A percentile compares a stretch with the other conserved stretches of the same genome.
Evolutionary conservation across 352 stramenopile genomes (phyloP).

Genomic region (Pythium aristosporum): DNA sequence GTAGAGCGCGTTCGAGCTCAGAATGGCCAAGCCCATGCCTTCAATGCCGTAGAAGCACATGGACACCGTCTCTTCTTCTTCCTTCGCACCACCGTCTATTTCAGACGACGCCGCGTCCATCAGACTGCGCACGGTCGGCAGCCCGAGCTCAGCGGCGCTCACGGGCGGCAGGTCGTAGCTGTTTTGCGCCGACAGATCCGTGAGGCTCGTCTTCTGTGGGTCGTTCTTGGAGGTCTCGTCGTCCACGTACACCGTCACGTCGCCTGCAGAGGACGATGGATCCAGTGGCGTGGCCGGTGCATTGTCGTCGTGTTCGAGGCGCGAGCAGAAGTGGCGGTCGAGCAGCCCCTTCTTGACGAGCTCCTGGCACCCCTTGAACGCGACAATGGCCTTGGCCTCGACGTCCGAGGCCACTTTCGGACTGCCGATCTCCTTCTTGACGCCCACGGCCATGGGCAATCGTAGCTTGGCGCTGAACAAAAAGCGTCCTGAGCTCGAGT

Average conservation of each 20-base stretch:
- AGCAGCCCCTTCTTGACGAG: constrained; percentile 67
- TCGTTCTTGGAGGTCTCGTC: constrained; percentile 10
- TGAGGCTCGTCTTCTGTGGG: constrained; percentile 21
- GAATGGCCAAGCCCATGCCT: constrained; percentile 66
- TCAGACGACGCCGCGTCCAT: constrained; percentile 10
- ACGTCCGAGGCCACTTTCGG: constrained; percentile 56
- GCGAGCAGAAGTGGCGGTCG: constrained; percentile 72
- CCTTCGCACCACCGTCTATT: neutral
- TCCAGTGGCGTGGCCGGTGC: constrained; percentile 25
- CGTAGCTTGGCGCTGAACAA: constrained; percentile 63
- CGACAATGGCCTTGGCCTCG: constrained; percentile 79
- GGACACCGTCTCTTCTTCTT: constrained; percentile 34
- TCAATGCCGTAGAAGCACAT: constrained; percentile 83
- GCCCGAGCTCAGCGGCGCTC: constrained; percentile 67
- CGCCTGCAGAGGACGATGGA: neutral
- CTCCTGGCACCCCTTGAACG: constrained; percentile 78
- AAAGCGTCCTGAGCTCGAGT: constrained; percentile 34
- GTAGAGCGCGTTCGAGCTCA: constrained; percentile 76
- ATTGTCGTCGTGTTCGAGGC: constrained; percentile 51
- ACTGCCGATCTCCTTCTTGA: constrained; percentile 65
- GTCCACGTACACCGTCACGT: constrained; percentile 20
- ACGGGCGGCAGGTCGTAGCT: constrained; percentile 83
- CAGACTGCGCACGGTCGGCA: constrained; percentile 63
- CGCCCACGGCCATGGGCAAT: constrained; percentile 51
- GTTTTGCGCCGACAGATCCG: constrained; percentile 76